Evolutionary conservation across 306 rosid species (phyloP).

Genomic region (Pueraria montana): DNA sequence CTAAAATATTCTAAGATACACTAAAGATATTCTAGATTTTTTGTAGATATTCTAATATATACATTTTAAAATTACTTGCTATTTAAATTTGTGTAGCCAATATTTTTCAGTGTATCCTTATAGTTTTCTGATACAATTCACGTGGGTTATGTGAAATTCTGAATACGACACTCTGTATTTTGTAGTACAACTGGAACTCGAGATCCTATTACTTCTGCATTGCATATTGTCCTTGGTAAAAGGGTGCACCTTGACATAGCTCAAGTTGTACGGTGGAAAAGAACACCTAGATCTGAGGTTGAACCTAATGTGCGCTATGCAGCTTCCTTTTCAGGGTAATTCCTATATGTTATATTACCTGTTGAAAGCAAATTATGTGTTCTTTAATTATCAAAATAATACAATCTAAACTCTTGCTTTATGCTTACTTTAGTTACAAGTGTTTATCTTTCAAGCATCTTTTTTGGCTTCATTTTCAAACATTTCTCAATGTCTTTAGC

Average conservation of each 20-base stretch:
- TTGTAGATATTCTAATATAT: not conserved
- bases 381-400: constrained; percentile 5
- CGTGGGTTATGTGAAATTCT: constrained; percentile 42
- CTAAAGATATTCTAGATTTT: not conserved
- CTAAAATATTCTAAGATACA: not conserved
- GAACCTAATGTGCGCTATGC: constrained; percentile 92
- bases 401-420: not conserved
- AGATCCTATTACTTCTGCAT: constrained; percentile 90
- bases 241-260: constrained; percentile 88
- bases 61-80: constrained; percentile 24
- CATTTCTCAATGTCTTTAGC: constrained; percentile 28
- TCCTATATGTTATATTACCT: constrained; percentile 41
- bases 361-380: constrained; percentile 17
- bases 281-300: constrained; percentile 69
- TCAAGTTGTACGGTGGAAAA: constrained; percentile 97
- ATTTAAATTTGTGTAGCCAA: constrained; percentile 10
- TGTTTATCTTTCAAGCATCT: constrained; percentile 26
- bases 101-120: constrained; percentile 32
- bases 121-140: constrained; percentile 38
- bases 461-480: constrained; percentile 20
- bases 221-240: constrained; percentile 91
- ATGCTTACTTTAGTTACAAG: not conserved
- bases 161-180: constrained; percentile 44
- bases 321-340: constrained; percentile 96
- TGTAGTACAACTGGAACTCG: constrained; percentile 92